These are phyloP conservation scores for Rhizopogon rudus DNA, from an alignment of 768 basidiomycete species.

Conservation along the genomic window DNA sequence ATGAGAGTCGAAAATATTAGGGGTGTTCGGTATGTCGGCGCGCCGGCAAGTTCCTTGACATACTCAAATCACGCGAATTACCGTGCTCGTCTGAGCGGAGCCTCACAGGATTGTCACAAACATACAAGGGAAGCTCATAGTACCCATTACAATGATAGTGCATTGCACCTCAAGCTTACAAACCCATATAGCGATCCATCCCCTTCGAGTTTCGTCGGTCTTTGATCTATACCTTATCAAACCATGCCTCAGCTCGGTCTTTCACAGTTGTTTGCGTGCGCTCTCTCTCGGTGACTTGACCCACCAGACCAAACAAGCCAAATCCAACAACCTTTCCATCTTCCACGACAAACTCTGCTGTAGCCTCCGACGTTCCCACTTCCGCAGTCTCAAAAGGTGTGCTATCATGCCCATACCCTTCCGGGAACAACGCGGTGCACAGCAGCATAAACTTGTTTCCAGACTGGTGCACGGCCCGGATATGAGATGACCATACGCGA, in stretches of 20 bases:
- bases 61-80: too few species aligned
- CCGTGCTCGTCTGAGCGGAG: too few species aligned
- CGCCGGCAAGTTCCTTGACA: too few species aligned
- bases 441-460: slow-evolving; percentile 16
- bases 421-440: slow-evolving; percentile 26
- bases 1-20: too few species aligned
- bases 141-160: too few species aligned
- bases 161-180: too few species aligned
- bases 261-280: slow-evolving; percentile 15
- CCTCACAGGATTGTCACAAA: too few species aligned
- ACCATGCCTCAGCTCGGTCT: slow-evolving; percentile 28
- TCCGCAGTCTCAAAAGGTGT: slow-evolving; percentile 25
- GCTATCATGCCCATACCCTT: slow-evolving; percentile 33
- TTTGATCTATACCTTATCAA: slow-evolving; percentile 12
- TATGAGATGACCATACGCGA: slow-evolving; percentile 32
- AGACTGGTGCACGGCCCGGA: slow-evolving; percentile 21
- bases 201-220: background rate
- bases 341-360: slow-evolving; percentile 20
- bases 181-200: background rate
- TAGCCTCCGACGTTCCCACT: background rate
- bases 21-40: too few species aligned
- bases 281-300: slow-evolving; percentile 14
- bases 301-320: slow-evolving; percentile 15
- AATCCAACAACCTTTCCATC: slow-evolving; percentile 26
- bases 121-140: too few species aligned